A percentile compares a stretch with the other conserved stretches of the same genome.
Evolutionary conservation across 2,329 filamentous ascomycete genomes (phyloP).

Genomic region (Neonectria faginata): DNA sequence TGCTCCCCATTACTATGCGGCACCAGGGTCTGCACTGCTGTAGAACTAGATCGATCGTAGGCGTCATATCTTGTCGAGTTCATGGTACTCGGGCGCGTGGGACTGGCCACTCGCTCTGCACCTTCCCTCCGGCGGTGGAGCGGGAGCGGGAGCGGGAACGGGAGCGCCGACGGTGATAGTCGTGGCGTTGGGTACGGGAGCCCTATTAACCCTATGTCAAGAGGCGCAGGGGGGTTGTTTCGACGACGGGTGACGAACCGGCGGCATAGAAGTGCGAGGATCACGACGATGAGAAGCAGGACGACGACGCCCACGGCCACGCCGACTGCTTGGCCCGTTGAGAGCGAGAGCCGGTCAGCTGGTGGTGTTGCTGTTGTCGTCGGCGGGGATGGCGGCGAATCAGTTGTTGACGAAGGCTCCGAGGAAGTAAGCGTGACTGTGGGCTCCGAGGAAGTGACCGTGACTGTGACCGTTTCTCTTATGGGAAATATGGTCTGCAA

Average conservation of each 20-base stretch:
- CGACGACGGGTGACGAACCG: constrained; percentile 1
- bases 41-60: background rate
- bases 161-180: background rate
- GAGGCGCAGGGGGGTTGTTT: background rate
- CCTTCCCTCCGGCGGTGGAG: background rate
- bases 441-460: background rate
- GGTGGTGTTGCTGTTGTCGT: background rate
- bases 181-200: constrained; percentile 14
- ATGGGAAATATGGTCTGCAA: background rate
- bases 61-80: background rate
- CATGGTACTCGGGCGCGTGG: background rate
- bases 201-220: constrained; percentile 18
- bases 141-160: background rate
- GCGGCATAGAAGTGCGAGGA: background rate
- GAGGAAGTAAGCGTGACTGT: background rate
- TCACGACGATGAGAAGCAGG: background rate
- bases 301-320: constrained; percentile 7
- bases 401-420: background rate
- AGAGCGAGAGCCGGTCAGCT: background rate
- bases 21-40: background rate
- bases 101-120: background rate
- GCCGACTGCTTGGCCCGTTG: constrained; percentile 1
- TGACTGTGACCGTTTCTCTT: background rate
- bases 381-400: background rate
- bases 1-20: background rate